A percentile compares a stretch with the other conserved stretches of the same genome.
phyloP scores from a whole-genome alignment of 192 early-diverging fungal genomes.

The Entophlyctis luteolus region DNA sequence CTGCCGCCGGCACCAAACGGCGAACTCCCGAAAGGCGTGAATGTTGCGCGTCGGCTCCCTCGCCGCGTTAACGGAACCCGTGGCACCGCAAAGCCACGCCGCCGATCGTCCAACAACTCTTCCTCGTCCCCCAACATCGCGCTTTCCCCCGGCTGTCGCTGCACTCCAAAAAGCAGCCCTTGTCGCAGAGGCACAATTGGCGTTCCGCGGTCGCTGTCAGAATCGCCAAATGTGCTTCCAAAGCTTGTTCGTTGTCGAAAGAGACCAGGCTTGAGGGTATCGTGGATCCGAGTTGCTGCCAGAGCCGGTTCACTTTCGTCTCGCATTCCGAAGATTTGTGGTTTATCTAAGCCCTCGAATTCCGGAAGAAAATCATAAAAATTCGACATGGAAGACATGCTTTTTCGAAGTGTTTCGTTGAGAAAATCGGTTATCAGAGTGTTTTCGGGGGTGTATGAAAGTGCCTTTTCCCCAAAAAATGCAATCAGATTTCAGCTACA shows the following conservation, averaged over 20 bases:
- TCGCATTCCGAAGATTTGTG: neutral
- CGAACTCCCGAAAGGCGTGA: neutral
- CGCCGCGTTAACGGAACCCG: neutral
- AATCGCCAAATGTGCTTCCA: neutral
- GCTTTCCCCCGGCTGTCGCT: neutral
- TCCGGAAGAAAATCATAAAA: neutral
- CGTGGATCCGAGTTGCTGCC: neutral
- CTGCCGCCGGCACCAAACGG: neutral
- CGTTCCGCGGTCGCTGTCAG: neutral
- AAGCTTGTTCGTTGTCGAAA: neutral
- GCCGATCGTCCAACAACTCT: neutral
- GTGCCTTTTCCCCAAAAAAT: neutral
- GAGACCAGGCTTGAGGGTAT: neutral
- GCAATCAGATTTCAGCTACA: neutral
- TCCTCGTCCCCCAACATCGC: neutral
- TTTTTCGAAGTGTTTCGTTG: neutral
- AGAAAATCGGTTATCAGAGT: neutral
- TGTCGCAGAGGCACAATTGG: neutral
- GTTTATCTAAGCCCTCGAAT: neutral
- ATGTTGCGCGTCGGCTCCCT: neutral
- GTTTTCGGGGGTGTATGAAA: neutral
- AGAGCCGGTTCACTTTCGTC: neutral
- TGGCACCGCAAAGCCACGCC: neutral
- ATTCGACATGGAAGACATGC: neutral
- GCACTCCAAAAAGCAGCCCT: neutral